Base-by-base conservation (phyloP, 352 stramenopile genomes). In the Phytophthora boehmeriae region DNA sequence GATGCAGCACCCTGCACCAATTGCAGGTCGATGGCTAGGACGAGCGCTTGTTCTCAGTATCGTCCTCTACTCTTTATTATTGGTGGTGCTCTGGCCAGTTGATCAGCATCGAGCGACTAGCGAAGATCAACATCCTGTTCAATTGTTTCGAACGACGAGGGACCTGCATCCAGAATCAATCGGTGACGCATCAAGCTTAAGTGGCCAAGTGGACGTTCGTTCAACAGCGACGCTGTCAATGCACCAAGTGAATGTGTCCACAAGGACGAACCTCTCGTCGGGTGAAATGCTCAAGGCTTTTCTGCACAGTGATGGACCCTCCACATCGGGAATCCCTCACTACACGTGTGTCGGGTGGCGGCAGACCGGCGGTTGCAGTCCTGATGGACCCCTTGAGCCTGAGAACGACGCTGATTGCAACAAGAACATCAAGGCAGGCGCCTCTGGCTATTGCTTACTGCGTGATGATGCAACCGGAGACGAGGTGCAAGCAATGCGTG, bases 401-500 rank as follows among this genome's bases (percentile, higher is more conserved):
- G 22, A 64, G 6, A 59, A 65, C 14, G 58, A 72, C 32, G 57
- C 35, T 10, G 39, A 17, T 9, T 72, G 64, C 41, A 34, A n/a
- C 17, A 68, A 38, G 36, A 60, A 44, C n/a, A 60, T 72, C 49
- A 66, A 70, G 43, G 56, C 54, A 2, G 56, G 62, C 3, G 62
- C 56, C 8, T 65, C 56, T 4, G 62, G 56, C 10, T 66, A 62
- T 36, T 66, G 62, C 51, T 17, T 66, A 19, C 19, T 71, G 13
- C 51, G 60, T 25, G 63, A 83, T 34, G 62, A 67, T 16, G 42
- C 41, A 5, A 68, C 57, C 0, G 73, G 75, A 4, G 51, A 68
- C 19, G 54, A 68, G 16, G 36, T 78, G 22, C 71, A 66, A 36
- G 51, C 64, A 17, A 75, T 85, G 65, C 45, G 56, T 10, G 39